Base-by-base conservation (phyloP, 192 early-diverging fungal species). In the Coemansia furcata region DNA sequence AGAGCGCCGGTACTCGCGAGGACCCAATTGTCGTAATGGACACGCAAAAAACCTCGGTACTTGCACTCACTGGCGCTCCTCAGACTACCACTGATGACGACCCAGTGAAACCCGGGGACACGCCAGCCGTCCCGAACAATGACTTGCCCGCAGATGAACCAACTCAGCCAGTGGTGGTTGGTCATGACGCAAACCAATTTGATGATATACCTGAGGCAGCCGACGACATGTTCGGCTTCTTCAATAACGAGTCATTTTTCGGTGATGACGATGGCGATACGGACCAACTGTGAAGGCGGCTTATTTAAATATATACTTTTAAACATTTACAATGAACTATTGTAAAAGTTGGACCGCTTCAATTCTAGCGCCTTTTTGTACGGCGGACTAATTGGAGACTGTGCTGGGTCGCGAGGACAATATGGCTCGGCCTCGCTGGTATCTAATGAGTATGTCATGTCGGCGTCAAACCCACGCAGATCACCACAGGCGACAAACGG, bases 401-500 rank as follows among this genome's bases (percentile, higher is more conserved):
- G 94, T 23, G 93, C 78, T 4, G 95, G 93, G 14, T 90, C 89
- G 39, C 90, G 72, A 10, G 70, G 63, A 33, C 75, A 69, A 66
- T 88, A 88, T 4, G 74, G 67, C 30, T 59, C 68, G 14, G 67
- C 52, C 57, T 71, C 78, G 66, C 66, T 77, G 30, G 85, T 85
- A 15, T 88, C 84, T 21, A 90, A 74, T 15, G 88, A 78, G 72
- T 96, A 96, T 1, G 94, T 95, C 84, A 86, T 85, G 67, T 97
- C 95, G 10, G 94, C 85, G 71, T 97, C 95, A 69, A 91, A 96
- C 2, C 89, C 92, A 63, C 88, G 89, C 62, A 95, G 72, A 71
- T 97, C 95, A 30, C 95, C 95, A 63, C 95, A 97, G 1, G 94
- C 92, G 60, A 95, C 80, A 78, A 95, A 97, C 4, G 95, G 95